Evolutionary conservation across 208 protist species (phyloP).

Genomic region (Leishmania lainsoni): DNA sequence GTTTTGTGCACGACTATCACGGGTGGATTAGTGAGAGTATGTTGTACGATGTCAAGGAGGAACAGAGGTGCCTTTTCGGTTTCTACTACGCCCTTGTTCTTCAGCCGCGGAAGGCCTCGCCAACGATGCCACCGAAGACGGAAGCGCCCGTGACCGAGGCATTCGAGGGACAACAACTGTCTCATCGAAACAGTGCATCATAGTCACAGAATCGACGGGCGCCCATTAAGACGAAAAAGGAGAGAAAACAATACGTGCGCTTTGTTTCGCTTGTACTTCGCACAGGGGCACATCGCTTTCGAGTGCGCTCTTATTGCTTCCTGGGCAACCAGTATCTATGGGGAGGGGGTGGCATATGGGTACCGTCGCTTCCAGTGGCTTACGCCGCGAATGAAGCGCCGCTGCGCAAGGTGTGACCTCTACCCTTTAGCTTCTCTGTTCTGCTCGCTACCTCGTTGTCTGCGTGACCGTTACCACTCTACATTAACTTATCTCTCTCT

Average conservation of each 20-base stretch:
- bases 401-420: neutral
- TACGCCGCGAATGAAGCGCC: neutral
- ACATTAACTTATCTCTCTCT: too few species aligned
- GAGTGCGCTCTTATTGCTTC: neutral
- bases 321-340: neutral
- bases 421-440: neutral
- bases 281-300: neutral
- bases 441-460: neutral
- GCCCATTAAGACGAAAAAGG: neutral
- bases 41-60: slow-evolving; percentile 64
- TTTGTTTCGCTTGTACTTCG: neutral
- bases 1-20: slow-evolving; percentile 74
- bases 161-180: neutral
- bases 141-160: neutral
- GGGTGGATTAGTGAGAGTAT: slow-evolving; percentile 72
- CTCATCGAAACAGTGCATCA: neutral
- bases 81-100: slow-evolving; percentile 73
- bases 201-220: neutral
- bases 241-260: neutral
- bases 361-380: too few species aligned
- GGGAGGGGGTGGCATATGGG: neutral
- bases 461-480: neutral
- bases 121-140: neutral
- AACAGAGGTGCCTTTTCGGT: slow-evolving; percentile 62
- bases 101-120: slow-evolving; percentile 3